Evolutionary conservation across 495 filamentous ascomycete genomes (phyloP), one percentile per base, ranked within the genome.

Genomic region (Niebla homalea): DNA sequence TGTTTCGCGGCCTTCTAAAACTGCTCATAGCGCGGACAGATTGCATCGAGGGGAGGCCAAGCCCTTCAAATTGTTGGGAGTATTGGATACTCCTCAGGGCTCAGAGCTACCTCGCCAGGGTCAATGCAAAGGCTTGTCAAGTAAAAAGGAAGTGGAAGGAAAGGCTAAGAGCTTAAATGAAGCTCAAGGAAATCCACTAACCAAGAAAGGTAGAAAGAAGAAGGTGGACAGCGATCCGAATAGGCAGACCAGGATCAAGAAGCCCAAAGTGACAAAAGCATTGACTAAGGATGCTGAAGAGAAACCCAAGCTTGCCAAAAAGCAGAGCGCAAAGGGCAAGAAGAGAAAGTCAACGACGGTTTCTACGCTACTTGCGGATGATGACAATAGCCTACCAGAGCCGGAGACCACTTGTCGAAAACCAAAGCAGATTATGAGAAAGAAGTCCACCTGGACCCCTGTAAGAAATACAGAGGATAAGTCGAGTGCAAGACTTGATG

Each of bases 371-470:
- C 51, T 46, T 7, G 54, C 63, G 26, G 54, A 63, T 16, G 51
- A 43, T 14, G 38, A 51, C 22, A 45, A 52, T 43, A n/a, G 25
- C 20, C 15, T n/a, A 20, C 41, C 36, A 22, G 40, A 40, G 23
- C 39, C 50, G 39, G 49, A 45, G 19, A 42, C 47, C 11, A 25
- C 45, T 39, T 54, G 62, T 21, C 29, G 60, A 18, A 48, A 55
- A 12, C 51, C 72, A 12, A 72, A 75, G 36, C 63, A 67, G 40
- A 79, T 78, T 3, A 60, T 76, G 4, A 65, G 57, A 22, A 65
- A 78, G 46, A 67, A 74, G 46, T 57, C 59, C 10, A 64, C 75
- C 53, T 85, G 80, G 81, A 84, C 80, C 14, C 79, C 78, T 1
- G 62, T 62, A 1, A 63, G 62, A 16, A 59, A 64, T 41, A 54